Percentiles rank a stretch among this genome's conserved stretches.
These are phyloP conservation scores for Macrolepiota fuliginosa DNA, from an alignment of 768 basidiomycete genomes.

Conservation along the genomic window DNA sequence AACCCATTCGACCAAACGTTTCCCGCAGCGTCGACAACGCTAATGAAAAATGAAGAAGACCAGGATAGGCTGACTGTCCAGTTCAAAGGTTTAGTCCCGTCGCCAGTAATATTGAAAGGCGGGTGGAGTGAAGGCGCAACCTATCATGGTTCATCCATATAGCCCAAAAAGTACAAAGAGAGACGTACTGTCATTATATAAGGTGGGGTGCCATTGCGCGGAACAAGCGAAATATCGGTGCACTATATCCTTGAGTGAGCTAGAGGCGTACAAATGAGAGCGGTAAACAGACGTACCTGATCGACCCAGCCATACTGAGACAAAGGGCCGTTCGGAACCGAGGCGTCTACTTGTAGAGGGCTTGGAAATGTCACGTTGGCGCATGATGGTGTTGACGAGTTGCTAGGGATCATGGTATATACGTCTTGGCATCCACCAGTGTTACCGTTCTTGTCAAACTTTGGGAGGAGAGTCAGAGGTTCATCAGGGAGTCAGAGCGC, in stretches of 20 bases:
- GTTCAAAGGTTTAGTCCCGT: constrained; percentile 40
- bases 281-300: constrained; percentile 33
- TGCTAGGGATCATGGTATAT: constrained; percentile 52
- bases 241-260: constrained; percentile 37
- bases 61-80: constrained; percentile 58
- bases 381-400: constrained; percentile 36
- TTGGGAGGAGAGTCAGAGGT: not conserved
- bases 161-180: not conserved
- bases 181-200: constrained; percentile 52
- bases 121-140: constrained; percentile 60
- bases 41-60: constrained; percentile 55
- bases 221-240: constrained; percentile 50
- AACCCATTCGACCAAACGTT: constrained; percentile 57
- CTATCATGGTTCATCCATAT: constrained; percentile 26
- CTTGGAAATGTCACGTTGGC: constrained; percentile 46
- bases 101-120: constrained; percentile 53
- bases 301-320: constrained; percentile 61
- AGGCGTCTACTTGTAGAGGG: constrained; percentile 42
- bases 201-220: constrained; percentile 58
- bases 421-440: constrained; percentile 61
- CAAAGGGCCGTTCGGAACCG: constrained; percentile 45
- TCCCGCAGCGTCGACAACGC: constrained; percentile 48
- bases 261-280: not conserved
- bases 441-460: constrained; percentile 57
- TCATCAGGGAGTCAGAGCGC: not conserved